phyloP scores from a whole-genome alignment of 176 grass and related monocot species.

The Rhynchospora pubera region DNA sequence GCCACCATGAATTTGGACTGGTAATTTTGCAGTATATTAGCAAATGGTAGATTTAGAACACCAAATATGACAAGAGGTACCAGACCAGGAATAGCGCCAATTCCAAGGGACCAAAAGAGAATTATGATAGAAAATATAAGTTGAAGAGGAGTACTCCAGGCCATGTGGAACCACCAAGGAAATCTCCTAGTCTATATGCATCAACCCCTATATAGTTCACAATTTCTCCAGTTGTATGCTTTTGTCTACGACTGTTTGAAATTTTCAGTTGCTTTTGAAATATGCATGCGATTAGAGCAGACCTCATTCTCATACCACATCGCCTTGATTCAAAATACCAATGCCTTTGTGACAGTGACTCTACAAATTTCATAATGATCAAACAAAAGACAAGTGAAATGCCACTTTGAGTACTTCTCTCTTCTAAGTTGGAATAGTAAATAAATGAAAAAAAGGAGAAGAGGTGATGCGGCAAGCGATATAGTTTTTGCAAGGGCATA shows the following conservation, averaged over 20 bases:
- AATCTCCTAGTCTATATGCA: slow-evolving; percentile 73
- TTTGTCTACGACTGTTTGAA: slow-evolving; percentile 50
- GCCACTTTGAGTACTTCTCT: slow-evolving; percentile 28
- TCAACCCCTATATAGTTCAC: slow-evolving; percentile 86
- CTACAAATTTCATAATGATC: slow-evolving; percentile 48
- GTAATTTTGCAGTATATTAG: slow-evolving; percentile 54
- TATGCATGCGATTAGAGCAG: slow-evolving; percentile 55
- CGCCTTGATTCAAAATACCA: slow-evolving; percentile 77
- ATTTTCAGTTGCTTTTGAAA: slow-evolving; percentile 80
- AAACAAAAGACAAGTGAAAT: slow-evolving; percentile 43
- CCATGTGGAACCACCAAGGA: slow-evolving; percentile 81
- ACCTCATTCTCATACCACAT: slow-evolving; percentile 70
- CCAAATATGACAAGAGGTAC: slow-evolving; percentile 61
- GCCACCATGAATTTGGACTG: slow-evolving; percentile 80
- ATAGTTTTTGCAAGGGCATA: slow-evolving; percentile 54
- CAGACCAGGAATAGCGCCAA: slow-evolving; percentile 64
- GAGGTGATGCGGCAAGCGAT: slow-evolving; percentile 29
- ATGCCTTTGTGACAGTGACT: slow-evolving; percentile 76
- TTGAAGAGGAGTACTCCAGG: slow-evolving; percentile 63
- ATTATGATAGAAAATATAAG: slow-evolving; percentile 42
- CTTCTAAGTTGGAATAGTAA: slow-evolving; percentile 38
- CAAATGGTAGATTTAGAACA: slow-evolving; percentile 70
- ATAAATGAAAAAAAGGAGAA: slow-evolving; percentile 70
- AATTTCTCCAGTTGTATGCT: slow-evolving; percentile 66
- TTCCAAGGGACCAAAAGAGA: slow-evolving; percentile 61